These are phyloP conservation scores for Meyerozyma elateridarum DNA, from an alignment of 1,139 yeast species.

Conservation along the genomic window DNA sequence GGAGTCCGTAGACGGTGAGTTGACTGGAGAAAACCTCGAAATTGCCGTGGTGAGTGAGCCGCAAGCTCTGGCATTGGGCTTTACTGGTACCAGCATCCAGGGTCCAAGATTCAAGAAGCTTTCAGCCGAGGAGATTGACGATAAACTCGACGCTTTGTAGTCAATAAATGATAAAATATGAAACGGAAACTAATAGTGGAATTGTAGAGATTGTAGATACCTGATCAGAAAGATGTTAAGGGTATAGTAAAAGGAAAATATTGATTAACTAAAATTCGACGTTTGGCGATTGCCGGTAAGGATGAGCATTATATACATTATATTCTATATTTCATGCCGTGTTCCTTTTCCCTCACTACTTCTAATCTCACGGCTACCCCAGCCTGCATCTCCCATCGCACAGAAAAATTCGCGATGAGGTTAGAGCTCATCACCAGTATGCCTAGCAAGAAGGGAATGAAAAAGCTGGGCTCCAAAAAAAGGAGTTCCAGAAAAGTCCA, in stretches of 20 bases:
- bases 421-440: too few species aligned
- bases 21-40: constrained; percentile 94
- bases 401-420: background rate
- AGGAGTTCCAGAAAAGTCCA: constrained; percentile 34
- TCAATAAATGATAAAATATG: constrained; percentile 1
- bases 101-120: constrained; percentile 91
- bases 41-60: constrained; percentile 85
- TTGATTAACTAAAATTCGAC: too few species aligned
- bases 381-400: constrained; percentile 4
- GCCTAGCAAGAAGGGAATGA: constrained; percentile 15
- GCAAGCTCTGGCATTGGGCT: constrained; percentile 77
- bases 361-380: too few species aligned
- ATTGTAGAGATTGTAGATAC: too few species aligned
- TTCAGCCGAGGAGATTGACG: constrained; percentile 87
- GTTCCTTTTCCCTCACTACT: too few species aligned
- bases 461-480: constrained; percentile 22
- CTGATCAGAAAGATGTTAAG: too few species aligned
- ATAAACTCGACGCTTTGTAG: constrained; percentile 86
- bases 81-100: constrained; percentile 69
- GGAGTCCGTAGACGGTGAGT: constrained; percentile 97
- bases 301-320: too few species aligned
- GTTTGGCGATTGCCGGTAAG: too few species aligned
- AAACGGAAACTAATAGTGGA: too few species aligned
- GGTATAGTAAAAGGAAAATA: too few species aligned
- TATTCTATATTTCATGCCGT: too few species aligned